Evolutionary conservation across 225 moss, liverwort and hornwort species (phyloP).

Genomic region (Takakia lepidozioides): DNA sequence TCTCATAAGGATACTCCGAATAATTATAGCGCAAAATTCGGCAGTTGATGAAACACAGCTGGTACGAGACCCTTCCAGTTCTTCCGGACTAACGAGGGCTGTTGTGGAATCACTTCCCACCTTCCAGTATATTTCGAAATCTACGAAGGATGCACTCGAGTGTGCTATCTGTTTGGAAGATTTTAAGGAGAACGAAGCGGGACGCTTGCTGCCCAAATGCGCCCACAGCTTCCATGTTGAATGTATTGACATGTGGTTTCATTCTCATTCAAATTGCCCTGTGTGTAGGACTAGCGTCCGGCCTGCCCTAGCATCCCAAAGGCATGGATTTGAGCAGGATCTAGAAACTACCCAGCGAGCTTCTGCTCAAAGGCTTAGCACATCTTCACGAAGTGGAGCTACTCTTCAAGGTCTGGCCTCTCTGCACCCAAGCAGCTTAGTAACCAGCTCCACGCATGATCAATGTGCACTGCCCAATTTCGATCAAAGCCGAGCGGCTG

Average conservation of each 20-base stretch:
- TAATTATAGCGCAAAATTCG: no score
- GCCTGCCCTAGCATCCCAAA: background rate
- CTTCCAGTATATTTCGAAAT: slow-evolving; percentile 52
- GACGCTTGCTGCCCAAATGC: slow-evolving; percentile 49
- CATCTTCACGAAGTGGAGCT: no score
- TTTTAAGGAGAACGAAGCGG: slow-evolving; percentile 34
- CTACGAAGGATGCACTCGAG: slow-evolving; percentile 17
- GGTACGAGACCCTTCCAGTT: no score
- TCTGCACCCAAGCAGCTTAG: no score
- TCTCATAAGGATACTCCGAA: no score
- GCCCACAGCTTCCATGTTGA: slow-evolving; percentile 45
- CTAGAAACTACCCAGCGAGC: slow-evolving; percentile 8
- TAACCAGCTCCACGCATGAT: slow-evolving; percentile 41
- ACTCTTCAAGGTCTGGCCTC: no score
- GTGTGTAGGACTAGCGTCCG: slow-evolving; percentile 31
- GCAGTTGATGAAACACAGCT: no score
- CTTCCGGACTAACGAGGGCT: slow-evolving; percentile 46
- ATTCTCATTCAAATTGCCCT: slow-evolving; percentile 51
- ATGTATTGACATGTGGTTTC: slow-evolving; percentile 66
- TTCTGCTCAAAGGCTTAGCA: no score
- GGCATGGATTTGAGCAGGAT: no score
- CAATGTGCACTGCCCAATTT: slow-evolving; percentile 17
- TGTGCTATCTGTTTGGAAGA: slow-evolving; percentile 52
- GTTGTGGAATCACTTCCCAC: slow-evolving; percentile 52
- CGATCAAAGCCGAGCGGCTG: slow-evolving; percentile 4